A percentile compares a stretch with the other conserved stretches of the same genome.
These are phyloP conservation scores for Podospora didyma DNA, from an alignment of 495 filamentous ascomycete genomes.

Conservation along the genomic window DNA sequence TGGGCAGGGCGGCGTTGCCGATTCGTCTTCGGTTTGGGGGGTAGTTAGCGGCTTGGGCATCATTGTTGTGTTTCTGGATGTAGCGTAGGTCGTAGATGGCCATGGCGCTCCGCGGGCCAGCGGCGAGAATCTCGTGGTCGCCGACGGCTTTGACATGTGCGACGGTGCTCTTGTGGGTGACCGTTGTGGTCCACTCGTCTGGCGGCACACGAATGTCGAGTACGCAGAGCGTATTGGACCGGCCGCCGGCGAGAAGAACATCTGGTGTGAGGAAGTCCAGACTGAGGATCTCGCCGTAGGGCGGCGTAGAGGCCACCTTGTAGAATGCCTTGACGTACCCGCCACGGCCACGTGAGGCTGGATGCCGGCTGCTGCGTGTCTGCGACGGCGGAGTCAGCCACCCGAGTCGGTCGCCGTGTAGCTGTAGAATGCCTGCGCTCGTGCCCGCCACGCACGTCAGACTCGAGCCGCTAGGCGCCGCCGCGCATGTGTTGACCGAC, in stretches of 20 bases:
- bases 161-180: constrained; percentile 22
- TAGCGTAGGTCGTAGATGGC: constrained; percentile 38
- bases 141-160: constrained; percentile 30
- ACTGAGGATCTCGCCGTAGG: constrained; percentile 17
- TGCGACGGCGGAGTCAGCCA: constrained; percentile 10
- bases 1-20: neutral
- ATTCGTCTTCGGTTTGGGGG: neutral
- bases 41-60: neutral
- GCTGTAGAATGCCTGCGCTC: constrained; percentile 21
- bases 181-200: constrained; percentile 17
- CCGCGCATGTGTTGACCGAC: constrained; percentile 8
- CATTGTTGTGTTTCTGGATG: neutral
- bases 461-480: constrained; percentile 15
- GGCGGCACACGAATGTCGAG: constrained; percentile 28
- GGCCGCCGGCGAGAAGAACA: constrained; percentile 34
- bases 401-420: constrained; percentile 6
- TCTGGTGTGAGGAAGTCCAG: constrained; percentile 27
- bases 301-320: neutral
- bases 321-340: neutral
- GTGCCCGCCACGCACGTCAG: constrained; percentile 30
- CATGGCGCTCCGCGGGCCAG: constrained; percentile 33
- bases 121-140: constrained; percentile 32
- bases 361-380: too few species aligned
- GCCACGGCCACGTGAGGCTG: too few species aligned
- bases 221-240: constrained; percentile 25